These are phyloP conservation scores for Annona cherimola DNA, from an alignment of 164 flowering plant genomes.

Conservation along the genomic window DNA sequence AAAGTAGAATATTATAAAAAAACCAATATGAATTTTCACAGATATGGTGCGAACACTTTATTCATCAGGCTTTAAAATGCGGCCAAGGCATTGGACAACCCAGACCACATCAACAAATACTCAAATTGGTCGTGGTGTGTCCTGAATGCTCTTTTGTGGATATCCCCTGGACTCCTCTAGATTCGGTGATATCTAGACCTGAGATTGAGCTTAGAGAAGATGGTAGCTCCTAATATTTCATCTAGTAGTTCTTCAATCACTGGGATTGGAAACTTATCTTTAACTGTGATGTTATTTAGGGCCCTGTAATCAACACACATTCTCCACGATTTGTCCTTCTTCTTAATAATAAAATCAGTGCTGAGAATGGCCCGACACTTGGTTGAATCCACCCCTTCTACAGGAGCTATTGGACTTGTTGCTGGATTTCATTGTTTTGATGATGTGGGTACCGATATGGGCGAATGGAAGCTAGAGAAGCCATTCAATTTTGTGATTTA, in stretches of 20 bases:
- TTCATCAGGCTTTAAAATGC: too few relatives aligned
- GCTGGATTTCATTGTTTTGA: not conserved
- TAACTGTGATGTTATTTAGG: not conserved
- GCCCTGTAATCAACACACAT: not conserved
- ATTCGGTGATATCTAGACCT: not conserved
- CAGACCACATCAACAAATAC: not conserved
- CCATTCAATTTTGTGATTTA: not conserved
- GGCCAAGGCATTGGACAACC: not conserved
- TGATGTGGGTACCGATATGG: not conserved
- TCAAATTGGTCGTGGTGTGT: not conserved
- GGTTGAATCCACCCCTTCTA: slow-evolving; percentile 1
- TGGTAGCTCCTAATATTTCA: not conserved
- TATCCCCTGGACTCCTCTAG: not conserved
- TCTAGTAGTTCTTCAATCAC: not conserved
- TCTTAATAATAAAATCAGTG: slow-evolving; percentile 1
- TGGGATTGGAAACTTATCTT: not conserved
- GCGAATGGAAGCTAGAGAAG: not conserved
- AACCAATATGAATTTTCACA: too few relatives aligned
- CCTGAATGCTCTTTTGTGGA: not conserved
- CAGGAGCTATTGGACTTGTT: slow-evolving; percentile 6
- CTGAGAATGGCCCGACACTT: not conserved
- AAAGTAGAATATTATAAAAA: too few relatives aligned
- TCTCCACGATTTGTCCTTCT: not conserved
- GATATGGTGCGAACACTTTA: too few relatives aligned
- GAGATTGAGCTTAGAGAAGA: not conserved